A percentile compares a stretch with the other conserved stretches of the same genome.
These are phyloP conservation scores for Geoglossum glabrum DNA, from an alignment of 495 filamentous ascomycete species.

Conservation along the genomic window DNA sequence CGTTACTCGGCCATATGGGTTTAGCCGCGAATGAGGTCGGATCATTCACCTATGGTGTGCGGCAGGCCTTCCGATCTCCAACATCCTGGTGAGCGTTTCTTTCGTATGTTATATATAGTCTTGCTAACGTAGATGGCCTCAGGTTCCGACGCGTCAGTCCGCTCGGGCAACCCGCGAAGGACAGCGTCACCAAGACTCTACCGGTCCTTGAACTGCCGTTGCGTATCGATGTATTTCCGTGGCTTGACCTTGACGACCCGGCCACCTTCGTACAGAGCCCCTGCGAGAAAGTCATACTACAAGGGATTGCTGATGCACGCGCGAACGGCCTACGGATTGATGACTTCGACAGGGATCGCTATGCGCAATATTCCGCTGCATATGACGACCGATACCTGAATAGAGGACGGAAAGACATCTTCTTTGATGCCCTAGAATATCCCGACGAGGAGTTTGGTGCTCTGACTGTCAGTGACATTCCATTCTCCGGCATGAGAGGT, in stretches of 20 bases:
- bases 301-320: neutral
- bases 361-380: neutral
- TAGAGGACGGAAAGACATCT: neutral
- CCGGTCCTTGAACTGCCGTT: neutral
- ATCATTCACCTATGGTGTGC: neutral
- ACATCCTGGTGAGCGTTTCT: neutral
- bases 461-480: neutral
- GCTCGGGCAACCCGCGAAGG: neutral
- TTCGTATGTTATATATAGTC: neutral
- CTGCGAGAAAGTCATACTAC: neutral
- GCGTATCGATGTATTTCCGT: neutral
- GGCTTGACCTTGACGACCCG: neutral
- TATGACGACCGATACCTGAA: neutral
- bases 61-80: neutral
- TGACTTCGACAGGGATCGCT: neutral
- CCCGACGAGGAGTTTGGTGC: neutral
- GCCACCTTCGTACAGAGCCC: neutral
- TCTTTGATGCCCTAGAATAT: neutral
- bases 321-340: neutral
- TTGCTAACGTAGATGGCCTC: neutral
- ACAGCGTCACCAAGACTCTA: neutral
- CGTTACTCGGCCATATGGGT: neutral
- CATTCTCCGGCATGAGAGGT: neutral
- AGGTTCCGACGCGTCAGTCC: neutral
- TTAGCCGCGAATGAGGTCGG: neutral